Conservation (phyloP, 2,329 filamentous ascomycete species). For the Sclerotinia spermophila region DNA sequence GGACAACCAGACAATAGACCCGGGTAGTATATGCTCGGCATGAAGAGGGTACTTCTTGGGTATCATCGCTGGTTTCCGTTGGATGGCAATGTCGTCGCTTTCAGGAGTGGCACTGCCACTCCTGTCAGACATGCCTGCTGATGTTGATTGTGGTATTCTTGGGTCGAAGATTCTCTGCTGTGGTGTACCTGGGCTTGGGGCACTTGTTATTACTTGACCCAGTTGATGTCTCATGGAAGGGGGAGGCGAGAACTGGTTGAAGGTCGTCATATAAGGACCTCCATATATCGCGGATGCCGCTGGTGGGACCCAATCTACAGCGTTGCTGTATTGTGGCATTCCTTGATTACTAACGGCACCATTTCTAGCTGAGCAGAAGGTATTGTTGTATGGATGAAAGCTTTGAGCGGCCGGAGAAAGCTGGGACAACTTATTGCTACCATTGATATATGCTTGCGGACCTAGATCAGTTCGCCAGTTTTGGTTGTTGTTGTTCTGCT, state of each 20-base stretch:
- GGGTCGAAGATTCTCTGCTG: fast-evolving
- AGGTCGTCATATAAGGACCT: fast-evolving
- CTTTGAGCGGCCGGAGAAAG: neutral
- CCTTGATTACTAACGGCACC: neutral
- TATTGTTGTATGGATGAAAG: neutral
- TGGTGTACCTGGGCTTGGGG: no score
- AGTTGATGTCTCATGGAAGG: neutral
- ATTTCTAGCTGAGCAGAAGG: neutral
- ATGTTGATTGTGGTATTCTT: no score
- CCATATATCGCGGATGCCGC: fast-evolving
- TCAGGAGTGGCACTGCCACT: neutral
- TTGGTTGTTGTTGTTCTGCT: neutral
- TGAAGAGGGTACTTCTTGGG: neutral
- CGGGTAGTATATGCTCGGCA: constrained; percentile 7
- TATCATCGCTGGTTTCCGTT: neutral
- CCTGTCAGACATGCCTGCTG: neutral
- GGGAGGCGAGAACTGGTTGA: neutral
- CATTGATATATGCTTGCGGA: neutral
- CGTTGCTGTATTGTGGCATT: neutral
- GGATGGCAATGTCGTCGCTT: neutral
- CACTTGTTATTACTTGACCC: neutral
- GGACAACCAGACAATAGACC: constrained; percentile 25
- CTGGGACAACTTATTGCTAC: fast-evolving
- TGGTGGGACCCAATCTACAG: neutral
- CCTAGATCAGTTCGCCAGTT: neutral